Conservation (phyloP, 108 stramenopile genomes). For the Cyclotella cryptica region DNA sequence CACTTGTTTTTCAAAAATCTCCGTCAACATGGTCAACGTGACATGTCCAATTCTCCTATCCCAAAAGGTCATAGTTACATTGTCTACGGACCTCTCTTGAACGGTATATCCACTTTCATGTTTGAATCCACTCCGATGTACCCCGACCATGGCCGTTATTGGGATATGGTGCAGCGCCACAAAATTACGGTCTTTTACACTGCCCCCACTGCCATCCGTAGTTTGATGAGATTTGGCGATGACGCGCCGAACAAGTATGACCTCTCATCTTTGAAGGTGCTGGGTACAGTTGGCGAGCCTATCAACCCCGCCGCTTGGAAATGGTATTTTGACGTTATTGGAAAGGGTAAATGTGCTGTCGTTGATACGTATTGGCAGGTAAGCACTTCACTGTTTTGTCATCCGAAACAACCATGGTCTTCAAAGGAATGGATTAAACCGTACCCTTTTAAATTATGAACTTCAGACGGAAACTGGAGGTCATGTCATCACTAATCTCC, state of each 20-base stretch:
- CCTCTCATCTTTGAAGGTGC: conserved; percentile 81
- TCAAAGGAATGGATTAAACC: too few relatives aligned
- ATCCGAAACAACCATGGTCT: too few relatives aligned
- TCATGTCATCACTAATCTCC: conserved; percentile 93
- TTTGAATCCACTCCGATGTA: conserved; percentile 96
- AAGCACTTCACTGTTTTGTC: not conserved
- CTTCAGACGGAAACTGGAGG: conserved; percentile 97
- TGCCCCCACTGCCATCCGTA: conserved; percentile 97
- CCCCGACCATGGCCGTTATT: conserved; percentile 89
- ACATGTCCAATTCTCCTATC: too few relatives aligned
- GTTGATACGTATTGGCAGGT: conserved; percentile 99
- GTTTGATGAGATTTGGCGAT: conserved; percentile 94
- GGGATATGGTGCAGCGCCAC: conserved; percentile 93
- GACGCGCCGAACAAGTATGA: conserved; percentile 88
- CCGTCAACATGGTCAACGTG: too few relatives aligned
- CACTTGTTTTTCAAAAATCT: too few relatives aligned
- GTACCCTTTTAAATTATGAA: too few relatives aligned
- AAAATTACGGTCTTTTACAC: conserved; percentile 88
- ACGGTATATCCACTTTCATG: conserved; percentile 94
- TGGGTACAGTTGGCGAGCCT: conserved; percentile 98
- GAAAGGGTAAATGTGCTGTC: conserved; percentile 85
- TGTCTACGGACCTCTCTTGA: conserved; percentile 94
- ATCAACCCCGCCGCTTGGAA: conserved; percentile 99
- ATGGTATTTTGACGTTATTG: conserved; percentile 97
- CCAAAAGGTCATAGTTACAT: conserved; percentile 95